A percentile compares a stretch with the other conserved stretches of the same genome.
phyloP scores from a whole-genome alignment of 2,329 filamentous ascomycete genomes.

The Rosellinia necatrix region DNA sequence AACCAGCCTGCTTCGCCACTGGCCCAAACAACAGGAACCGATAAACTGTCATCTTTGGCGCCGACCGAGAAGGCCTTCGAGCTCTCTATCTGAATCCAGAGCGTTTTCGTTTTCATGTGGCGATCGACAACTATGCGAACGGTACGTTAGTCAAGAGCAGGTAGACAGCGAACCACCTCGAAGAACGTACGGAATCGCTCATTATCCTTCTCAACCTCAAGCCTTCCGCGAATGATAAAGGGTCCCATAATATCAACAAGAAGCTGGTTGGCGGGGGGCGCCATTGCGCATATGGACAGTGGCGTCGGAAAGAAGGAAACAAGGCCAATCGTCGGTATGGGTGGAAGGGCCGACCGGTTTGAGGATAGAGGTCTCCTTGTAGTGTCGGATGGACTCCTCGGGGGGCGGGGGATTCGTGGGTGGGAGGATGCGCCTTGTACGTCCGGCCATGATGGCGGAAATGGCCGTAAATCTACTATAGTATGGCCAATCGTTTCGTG shows the following conservation, averaged over 20 bases:
- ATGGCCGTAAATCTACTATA: no score
- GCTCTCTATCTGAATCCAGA: slow-evolving; percentile 60
- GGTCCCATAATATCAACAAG: slow-evolving; percentile 64
- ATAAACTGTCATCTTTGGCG: slow-evolving; percentile 51
- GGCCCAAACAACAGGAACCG: slow-evolving; percentile 67
- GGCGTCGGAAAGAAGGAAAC: slow-evolving; percentile 65
- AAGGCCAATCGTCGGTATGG: slow-evolving; percentile 60
- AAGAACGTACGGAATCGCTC: slow-evolving; percentile 44
- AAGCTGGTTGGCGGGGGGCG: slow-evolving; percentile 64
- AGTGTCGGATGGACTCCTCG: slow-evolving; percentile 30
- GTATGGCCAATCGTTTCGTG: no score
- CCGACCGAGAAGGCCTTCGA: slow-evolving; percentile 59
- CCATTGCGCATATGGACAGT: slow-evolving; percentile 61
- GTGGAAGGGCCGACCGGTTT: slow-evolving; percentile 42
- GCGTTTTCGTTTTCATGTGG: slow-evolving; percentile 34
- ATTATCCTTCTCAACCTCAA: slow-evolving; percentile 55
- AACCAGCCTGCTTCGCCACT: slow-evolving; percentile 70
- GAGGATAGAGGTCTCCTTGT: slow-evolving; percentile 44
- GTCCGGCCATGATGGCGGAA: slow-evolving; percentile 44
- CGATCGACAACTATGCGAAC: slow-evolving; percentile 42
- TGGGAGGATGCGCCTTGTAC: slow-evolving; percentile 41
- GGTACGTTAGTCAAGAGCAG: neutral
- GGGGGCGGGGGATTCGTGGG: slow-evolving; percentile 42
- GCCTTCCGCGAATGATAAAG: slow-evolving; percentile 62
- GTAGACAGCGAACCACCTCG: neutral